These are phyloP conservation scores for Kingdonia uniflora DNA, from an alignment of 164 flowering plant genomes.

Conservation along the genomic window DNA sequence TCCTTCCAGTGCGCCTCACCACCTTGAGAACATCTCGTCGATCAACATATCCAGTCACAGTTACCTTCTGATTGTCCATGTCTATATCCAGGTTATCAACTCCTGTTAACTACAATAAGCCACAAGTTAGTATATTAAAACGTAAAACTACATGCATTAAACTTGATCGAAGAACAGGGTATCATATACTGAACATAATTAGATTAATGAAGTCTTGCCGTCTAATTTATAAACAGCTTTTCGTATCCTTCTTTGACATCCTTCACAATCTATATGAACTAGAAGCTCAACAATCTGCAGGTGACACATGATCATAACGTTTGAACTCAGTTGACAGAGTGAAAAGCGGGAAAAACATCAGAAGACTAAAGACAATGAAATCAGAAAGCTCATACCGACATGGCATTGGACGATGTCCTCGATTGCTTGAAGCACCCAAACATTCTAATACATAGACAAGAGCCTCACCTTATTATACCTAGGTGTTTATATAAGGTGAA, in stretches of 20 bases:
- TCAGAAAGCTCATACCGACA: conserved; percentile 30
- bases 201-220: conserved; percentile 17
- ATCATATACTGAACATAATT: too few relatives aligned
- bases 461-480: too few relatives aligned
- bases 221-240: conserved; percentile 56
- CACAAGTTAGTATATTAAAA: too few relatives aligned
- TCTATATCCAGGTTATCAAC: conserved; percentile 60
- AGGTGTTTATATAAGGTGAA: too few relatives aligned
- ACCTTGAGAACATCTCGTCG: conserved; percentile 46
- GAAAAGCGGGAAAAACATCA: not conserved
- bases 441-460: not conserved
- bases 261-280: conserved; percentile 75
- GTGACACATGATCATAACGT: not conserved
- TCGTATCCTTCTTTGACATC: conserved; percentile 57
- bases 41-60: conserved; percentile 64
- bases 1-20: conserved; percentile 60
- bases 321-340: too few relatives aligned
- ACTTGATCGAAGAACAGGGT: too few relatives aligned
- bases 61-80: conserved; percentile 73
- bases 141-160: too few relatives aligned
- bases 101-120: conserved; percentile 37
- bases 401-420: conserved; percentile 18
- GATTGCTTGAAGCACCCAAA: conserved; percentile 3
- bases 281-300: conserved; percentile 59
- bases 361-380: not conserved